These are phyloP conservation scores for Neurospora sp. DNA, from an alignment of 495 filamentous ascomycete genomes.

Conservation along the genomic window DNA sequence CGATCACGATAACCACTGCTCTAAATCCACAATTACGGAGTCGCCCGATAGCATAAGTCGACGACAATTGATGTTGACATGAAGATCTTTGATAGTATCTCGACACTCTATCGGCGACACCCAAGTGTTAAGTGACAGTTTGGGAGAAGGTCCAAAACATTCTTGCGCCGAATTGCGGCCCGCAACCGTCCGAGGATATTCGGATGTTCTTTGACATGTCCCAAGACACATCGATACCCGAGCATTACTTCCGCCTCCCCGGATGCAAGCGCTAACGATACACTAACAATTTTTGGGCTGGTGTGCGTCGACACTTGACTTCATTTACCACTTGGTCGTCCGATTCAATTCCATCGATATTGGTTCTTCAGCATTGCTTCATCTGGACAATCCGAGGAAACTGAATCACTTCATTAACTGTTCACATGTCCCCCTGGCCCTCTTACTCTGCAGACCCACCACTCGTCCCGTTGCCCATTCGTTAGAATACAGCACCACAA, in stretches of 20 bases:
- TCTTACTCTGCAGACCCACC: not conserved
- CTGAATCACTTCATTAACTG: not conserved
- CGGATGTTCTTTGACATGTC: too few species aligned
- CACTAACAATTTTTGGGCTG: not conserved
- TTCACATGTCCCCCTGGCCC: not conserved
- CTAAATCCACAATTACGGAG: not conserved
- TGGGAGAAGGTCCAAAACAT: too few species aligned
- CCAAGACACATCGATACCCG: too few species aligned
- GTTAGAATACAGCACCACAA: not conserved
- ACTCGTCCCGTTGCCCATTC: not conserved
- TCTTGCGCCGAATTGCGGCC: too few species aligned
- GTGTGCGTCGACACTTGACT: not conserved
- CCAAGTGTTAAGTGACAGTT: too few species aligned
- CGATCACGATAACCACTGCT: not conserved
- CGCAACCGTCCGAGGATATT: too few species aligned
- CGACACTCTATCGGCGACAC: not conserved
- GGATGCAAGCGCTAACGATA: not conserved
- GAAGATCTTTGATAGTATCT: not conserved
- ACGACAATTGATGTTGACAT: not conserved
- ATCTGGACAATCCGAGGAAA: too few species aligned
- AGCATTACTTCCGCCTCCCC: too few species aligned
- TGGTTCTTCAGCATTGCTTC: not conserved
- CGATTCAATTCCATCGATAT: not conserved
- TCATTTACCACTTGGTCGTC: not conserved
- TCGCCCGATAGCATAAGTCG: not conserved